Base-by-base conservation (phyloP, 2,329 filamentous ascomycete species). In the Leptodontidium sp. region DNA sequence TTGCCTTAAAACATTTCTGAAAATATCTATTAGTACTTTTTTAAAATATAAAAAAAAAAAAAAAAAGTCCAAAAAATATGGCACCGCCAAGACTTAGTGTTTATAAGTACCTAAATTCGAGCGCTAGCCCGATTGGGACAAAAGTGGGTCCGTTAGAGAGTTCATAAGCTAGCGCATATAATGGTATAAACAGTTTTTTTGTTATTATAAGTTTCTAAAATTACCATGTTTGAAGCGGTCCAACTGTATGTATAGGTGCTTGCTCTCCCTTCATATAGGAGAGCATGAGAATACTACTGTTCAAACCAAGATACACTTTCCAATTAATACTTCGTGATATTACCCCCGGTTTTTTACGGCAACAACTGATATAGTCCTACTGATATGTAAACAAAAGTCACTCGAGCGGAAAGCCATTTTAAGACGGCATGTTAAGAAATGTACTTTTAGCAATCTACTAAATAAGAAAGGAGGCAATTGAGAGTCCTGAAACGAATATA, bases 381-480 rank as follows among this genome's bases (percentile, higher is more conserved):
- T 43, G n/a, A 59, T 40, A 40, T 40, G 12, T 59, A 59, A 59
- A 40, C 55, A 59, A 59, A 59, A 59, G 55, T 59, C 21, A 43
- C 35, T 59, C 55, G 55, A 59, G 55, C 55, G n/a, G 55, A 59
- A 59, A 59, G 55, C n/a, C 35, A 59, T 59, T 59, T 59, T 38
- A 59, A 17, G 35, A 59, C 38, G n/a, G 38, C 55, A 59, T 59
- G 38, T 59, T 59, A 59, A 59, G 55, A 59, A 59, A 59, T 59
- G 15, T 40, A 43, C 55, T 24, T 57, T 59, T 24, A 59, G 55
- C 55, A 4, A 59, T 59, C 21, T 40, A 59, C n/a, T 38, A 12
- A 59, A 40, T 40, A 59, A 59, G 49, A 52, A 52, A 52, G 55
- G 38, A 59, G 32, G 55, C 38, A 59, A 21, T 21, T 21, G 21